Conservation (phyloP, 2,329 filamentous ascomycete species). For the Aspergillus clavatus region DNA sequence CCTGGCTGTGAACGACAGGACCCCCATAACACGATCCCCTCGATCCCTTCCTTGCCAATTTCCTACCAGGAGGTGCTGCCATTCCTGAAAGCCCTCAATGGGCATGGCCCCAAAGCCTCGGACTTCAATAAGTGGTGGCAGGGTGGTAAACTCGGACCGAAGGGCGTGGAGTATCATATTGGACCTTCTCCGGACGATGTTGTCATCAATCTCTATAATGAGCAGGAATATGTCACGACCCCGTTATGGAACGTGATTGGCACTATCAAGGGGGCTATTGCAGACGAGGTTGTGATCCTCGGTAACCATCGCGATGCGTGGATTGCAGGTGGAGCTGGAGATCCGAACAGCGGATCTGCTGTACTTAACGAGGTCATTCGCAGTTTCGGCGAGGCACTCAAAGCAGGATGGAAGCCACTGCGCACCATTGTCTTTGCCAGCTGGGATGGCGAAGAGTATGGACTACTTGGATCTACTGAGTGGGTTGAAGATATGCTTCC, state of each 20-base stretch:
- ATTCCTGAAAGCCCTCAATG: constrained; percentile 84
- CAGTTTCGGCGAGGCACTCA: constrained; percentile 66
- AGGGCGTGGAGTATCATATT: constrained; percentile 78
- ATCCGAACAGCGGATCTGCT: constrained; percentile 78
- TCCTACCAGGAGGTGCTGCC: constrained; percentile 84
- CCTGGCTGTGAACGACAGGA: constrained; percentile 76
- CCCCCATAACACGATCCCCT: constrained; percentile 65
- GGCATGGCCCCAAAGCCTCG: constrained; percentile 71
- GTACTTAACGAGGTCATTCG: constrained; percentile 73
- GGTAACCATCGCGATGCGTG: constrained; percentile 93
- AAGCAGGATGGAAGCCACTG: constrained; percentile 74
- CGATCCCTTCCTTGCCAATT: constrained; percentile 85
- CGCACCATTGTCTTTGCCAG: constrained; percentile 89
- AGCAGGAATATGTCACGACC: constrained; percentile 76
- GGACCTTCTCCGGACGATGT: constrained; percentile 72
- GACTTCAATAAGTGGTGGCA: constrained; percentile 71
- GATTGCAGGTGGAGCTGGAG: constrained; percentile 77
- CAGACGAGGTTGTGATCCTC: constrained; percentile 79
- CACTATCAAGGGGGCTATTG: constrained; percentile 79
- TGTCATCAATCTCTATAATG: constrained; percentile 67
- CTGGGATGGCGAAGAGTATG: constrained; percentile 82
- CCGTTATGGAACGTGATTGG: constrained; percentile 90
- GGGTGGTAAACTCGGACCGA: constrained; percentile 68
- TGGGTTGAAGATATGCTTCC: constrained; percentile 88
- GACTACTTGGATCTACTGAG: constrained; percentile 78